Evolutionary conservation across 2,329 filamentous ascomycete genomes (phyloP).

Genomic region (Cladosporium austrohemisphaericum): DNA sequence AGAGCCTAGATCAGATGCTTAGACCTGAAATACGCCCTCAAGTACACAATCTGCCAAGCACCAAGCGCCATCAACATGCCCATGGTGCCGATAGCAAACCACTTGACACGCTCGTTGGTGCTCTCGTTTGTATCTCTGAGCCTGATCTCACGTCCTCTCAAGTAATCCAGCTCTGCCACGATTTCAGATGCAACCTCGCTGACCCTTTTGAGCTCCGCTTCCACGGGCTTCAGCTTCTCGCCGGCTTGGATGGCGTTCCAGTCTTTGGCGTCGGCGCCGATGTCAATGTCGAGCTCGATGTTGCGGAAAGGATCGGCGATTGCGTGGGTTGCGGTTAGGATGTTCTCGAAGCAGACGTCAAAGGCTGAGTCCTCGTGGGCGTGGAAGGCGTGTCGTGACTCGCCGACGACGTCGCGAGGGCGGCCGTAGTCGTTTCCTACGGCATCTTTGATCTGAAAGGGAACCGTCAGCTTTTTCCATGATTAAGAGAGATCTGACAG

Average conservation of each 20-base stretch:
- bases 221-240: conserved; percentile 94
- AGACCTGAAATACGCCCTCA: conserved; percentile 92
- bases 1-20: conserved; percentile 49
- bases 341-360: conserved; percentile 25
- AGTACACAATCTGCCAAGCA: conserved; percentile 95
- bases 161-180: conserved; percentile 93
- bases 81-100: conserved; percentile 94
- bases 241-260: conserved; percentile 93
- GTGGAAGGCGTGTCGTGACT: conserved; percentile 90
- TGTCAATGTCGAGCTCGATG: conserved; percentile 91
- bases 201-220: conserved; percentile 87
- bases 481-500: neutral
- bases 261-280: conserved; percentile 94
- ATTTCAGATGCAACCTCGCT: conserved; percentile 88
- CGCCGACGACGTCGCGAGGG: conserved; percentile 85
- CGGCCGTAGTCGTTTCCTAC: conserved; percentile 94
- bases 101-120: conserved; percentile 97
- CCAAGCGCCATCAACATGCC: conserved; percentile 84
- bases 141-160: conserved; percentile 85
- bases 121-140: conserved; percentile 98
- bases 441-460: conserved; percentile 78
- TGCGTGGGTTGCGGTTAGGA: conserved; percentile 51
- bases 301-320: conserved; percentile 58
- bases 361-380: conserved; percentile 71
- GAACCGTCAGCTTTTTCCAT: conserved; percentile 8